Evolutionary conservation across 495 filamentous ascomycete genomes (phyloP), one percentile per base, ranked within the genome.

Genomic region (Lophium mytilinum): DNA sequence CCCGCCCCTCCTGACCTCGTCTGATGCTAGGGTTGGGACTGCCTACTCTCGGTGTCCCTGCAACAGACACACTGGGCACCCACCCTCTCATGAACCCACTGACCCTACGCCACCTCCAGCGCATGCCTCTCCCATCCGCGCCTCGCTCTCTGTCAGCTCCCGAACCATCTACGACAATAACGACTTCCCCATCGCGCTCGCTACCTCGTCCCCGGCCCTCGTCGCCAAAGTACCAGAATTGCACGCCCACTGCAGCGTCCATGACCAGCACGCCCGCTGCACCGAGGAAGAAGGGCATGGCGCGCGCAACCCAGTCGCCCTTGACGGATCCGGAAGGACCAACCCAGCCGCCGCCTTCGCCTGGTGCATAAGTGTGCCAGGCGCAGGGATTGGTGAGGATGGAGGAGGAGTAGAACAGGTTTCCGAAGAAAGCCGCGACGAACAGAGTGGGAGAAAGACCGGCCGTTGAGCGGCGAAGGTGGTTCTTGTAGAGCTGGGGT

Each of bases 401-500:
- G 10, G 84, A 86, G 37, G 74, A 58, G 11, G 82, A 84, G 72
- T 89, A 89, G 74, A 87, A 87, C 47, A 86, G 64, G 66, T 89
- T 89, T 14, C 85, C 85, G 61, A 76, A 78, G 65, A 89, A 89
- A 12, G 85, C 85, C 10, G 85, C 85, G 47, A 81, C 72, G 70
- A 89, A 89, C 40, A 89, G 78, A 1, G 78, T 63, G 1, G 84
- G 82, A 0, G 80, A 83, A n/a, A 89, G 79, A 14, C 85, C 85
- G 18, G 84, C 71, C 8, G 86, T 88, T 53, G 83, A 86, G 63
- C 78, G 80, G 53, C 85, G 83, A 53, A 68, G 56, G 58, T 80
- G 78, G 70, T 89, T 89, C 60, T 86, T 83, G 70, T 81, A 78
- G 34, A 89, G 78, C 61, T 89, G 85, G 4, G 85, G 85, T 15